These are phyloP conservation scores for Rhodotorula sp. DNA, from an alignment of 1,284 basidiomycete species.

Conservation along the genomic window DNA sequence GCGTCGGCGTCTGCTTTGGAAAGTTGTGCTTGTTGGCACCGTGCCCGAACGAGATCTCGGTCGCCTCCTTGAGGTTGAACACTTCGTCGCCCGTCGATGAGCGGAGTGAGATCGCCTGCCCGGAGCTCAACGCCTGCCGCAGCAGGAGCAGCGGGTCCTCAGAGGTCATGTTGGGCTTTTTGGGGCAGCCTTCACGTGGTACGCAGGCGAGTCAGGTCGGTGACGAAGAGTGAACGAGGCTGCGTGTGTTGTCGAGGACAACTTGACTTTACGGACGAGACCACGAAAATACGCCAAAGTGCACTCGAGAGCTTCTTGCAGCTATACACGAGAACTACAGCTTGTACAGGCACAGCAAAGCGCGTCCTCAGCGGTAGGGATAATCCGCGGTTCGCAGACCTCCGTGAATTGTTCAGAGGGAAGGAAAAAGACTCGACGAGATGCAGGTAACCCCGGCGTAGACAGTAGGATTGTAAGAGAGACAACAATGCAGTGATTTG, in stretches of 20 bases:
- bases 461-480: neutral
- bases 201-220: neutral
- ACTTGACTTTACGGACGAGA: too few relatives aligned
- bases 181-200: neutral
- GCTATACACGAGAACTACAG: too few relatives aligned
- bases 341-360: too few relatives aligned
- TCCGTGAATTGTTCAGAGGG: too few relatives aligned
- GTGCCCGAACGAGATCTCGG: slow-evolving; percentile 22
- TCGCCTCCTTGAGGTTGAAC: slow-evolving; percentile 5
- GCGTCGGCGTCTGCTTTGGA: slow-evolving; percentile 68
- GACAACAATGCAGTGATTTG: neutral
- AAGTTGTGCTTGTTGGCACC: slow-evolving; percentile 46
- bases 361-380: too few relatives aligned
- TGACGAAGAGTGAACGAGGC: neutral
- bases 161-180: neutral
- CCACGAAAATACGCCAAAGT: too few relatives aligned
- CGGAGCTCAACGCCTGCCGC: slow-evolving; percentile 30
- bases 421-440: too few relatives aligned
- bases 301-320: too few relatives aligned
- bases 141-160: slow-evolving; percentile 38
- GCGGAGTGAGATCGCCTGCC: slow-evolving; percentile 34
- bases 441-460: too few relatives aligned
- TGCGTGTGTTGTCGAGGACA: too few relatives aligned
- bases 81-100: slow-evolving; percentile 2
- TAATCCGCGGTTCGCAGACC: too few relatives aligned